Evolutionary conservation across 768 basidiomycete genomes (phyloP).

Genomic region (Boletus pseudopeckii): DNA sequence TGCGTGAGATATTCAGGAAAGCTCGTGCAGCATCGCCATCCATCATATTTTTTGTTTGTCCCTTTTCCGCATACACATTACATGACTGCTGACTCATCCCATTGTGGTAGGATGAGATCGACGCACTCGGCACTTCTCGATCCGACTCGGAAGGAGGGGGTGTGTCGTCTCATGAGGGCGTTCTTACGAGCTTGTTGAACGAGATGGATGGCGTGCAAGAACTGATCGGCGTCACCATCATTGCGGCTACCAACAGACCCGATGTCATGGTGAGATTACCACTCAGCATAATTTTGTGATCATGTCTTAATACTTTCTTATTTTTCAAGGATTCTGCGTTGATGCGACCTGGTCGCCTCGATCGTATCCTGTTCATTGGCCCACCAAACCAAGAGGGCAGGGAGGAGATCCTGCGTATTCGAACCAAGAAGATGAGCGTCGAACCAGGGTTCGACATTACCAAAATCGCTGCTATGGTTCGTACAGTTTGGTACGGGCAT

Average conservation of each 20-base stretch:
- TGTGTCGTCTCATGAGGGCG: conserved; percentile 72
- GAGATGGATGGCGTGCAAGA: conserved; percentile 99
- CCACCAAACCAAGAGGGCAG: conserved; percentile 81
- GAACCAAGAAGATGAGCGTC: conserved; percentile 76
- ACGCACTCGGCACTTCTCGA: conserved; percentile 84
- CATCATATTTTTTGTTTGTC: conserved; percentile 90
- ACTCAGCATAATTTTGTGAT: background rate
- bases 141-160: conserved; percentile 49
- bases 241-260: conserved; percentile 95
- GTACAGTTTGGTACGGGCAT: background rate
- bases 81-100: background rate
- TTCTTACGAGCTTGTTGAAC: conserved; percentile 88
- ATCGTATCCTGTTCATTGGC: conserved; percentile 91
- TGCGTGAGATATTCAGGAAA: conserved; percentile 93
- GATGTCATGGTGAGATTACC: conserved; percentile 71
- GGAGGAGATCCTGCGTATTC: conserved; percentile 81
- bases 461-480: conserved; percentile 67
- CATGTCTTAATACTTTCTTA: background rate
- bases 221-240: conserved; percentile 87
- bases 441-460: conserved; percentile 64
- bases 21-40: conserved; percentile 92
- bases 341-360: conserved; percentile 92
- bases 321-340: conserved; percentile 79
- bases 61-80: background rate
- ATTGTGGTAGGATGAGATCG: conserved; percentile 82